phyloP scores from a whole-genome alignment of 1,139 yeast species.

The Taphrina deformans region DNA sequence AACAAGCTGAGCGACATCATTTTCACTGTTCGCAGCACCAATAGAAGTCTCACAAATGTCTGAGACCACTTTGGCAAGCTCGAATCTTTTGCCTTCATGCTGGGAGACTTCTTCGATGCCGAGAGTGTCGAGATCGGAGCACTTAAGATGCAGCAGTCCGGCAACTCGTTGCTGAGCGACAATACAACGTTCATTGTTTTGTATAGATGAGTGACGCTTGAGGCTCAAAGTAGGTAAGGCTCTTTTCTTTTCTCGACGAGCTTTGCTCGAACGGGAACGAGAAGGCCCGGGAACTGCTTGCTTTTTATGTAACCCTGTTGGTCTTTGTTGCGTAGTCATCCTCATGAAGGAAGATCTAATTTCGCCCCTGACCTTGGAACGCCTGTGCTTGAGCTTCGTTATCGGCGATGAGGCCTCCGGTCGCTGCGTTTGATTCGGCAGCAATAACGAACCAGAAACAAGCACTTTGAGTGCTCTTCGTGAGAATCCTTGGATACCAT shows the following conservation, averaged over 20 bases:
- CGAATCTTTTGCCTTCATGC: too few species aligned
- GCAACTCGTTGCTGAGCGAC: too few species aligned
- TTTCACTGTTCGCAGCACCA: too few species aligned
- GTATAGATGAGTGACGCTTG: not conserved
- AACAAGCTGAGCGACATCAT: too few species aligned
- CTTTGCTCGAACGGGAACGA: not conserved
- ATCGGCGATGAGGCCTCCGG: too few species aligned
- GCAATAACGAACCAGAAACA: not conserved
- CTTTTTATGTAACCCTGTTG: not conserved
- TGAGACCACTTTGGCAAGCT: too few species aligned
- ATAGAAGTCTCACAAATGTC: too few species aligned
- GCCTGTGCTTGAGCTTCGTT: not conserved
- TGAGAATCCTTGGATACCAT: not conserved
- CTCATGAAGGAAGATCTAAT: not conserved
- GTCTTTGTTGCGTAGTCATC: not conserved
- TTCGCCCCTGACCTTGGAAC: not conserved
- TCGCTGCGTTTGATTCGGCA: too few species aligned
- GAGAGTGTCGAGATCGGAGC: too few species aligned
- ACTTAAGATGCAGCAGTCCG: too few species aligned
- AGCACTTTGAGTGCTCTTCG: not conserved
- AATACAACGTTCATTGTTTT: not conserved
- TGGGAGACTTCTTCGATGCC: too few species aligned
- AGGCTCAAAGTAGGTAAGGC: not conserved
- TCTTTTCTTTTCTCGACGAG: not conserved
- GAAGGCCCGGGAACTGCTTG: not conserved